Evolutionary conservation across 805 yeast species (phyloP), one percentile per base, ranked within the genome.

Genomic region (Saturnispora kantuleensis): DNA sequence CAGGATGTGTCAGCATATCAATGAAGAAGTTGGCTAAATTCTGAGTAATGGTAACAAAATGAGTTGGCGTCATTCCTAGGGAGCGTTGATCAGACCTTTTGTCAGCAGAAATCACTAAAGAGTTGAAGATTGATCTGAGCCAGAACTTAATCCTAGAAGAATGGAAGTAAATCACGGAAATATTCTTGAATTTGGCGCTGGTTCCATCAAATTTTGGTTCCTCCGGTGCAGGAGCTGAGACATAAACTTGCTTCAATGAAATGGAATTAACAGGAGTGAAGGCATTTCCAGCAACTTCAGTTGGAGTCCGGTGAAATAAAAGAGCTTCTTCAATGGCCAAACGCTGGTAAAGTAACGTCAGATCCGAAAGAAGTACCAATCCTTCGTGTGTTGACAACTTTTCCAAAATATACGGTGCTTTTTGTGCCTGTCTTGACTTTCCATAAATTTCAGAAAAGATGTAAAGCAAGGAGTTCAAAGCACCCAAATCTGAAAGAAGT

Each of bases 141-240:
- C 66, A 63, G 7, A 64, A 56, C 26, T 77, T 81, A 26, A 77
- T 59, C 30, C 74, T 67, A 41, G 71, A 67, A 30, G 68, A 58
- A 33, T 79, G 67, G 48, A 68, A 68, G 44, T 87, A 68, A 10
- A 79, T 57, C 49, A 79, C 77, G 2, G 75, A 60, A 0, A 81
- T 63, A 53, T 83, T 84, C 50, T 82, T 82, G 61, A 67, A 77
- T 51, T 77, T 79, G 0, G 83, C 74, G 35, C 77, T 68, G 0
- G 76, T 72, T 35, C 69, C 70, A 31, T 69, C 71, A 46, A 67
- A 56, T 60, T 45, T 65, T 56, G 39, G 58, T 48, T 21, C 56
- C 55, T 33, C 66, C 52, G 39, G 63, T 4, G 56, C 50, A 0
- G 77, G 77, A 21, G 71, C 70, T 2, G 64, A 65, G 0, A 69